Conservation (phyloP, 306 rosid species). For the Dalbergia cochinchinensis region DNA sequence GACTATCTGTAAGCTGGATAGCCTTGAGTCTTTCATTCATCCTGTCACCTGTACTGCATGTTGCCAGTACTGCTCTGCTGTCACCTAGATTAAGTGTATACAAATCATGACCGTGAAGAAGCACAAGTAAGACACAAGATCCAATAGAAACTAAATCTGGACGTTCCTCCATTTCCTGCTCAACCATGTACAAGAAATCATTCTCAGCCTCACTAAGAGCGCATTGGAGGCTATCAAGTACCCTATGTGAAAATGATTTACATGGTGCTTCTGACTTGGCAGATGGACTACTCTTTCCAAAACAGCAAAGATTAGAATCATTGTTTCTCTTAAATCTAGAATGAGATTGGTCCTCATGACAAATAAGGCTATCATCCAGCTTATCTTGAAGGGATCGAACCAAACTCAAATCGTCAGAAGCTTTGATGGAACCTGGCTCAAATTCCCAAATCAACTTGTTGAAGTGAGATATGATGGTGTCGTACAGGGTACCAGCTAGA, state of each 20-base stretch:
- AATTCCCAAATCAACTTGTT: constrained; percentile 67
- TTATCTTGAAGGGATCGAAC: constrained; percentile 52
- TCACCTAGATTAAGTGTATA: constrained; percentile 92
- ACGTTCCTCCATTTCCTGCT: constrained; percentile 96
- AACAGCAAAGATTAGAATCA: constrained; percentile 41
- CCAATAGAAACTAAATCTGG: constrained; percentile 96
- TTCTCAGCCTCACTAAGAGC: constrained; percentile 85
- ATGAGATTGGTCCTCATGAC: constrained; percentile 44
- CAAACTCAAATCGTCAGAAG: constrained; percentile 43
- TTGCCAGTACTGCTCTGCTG: constrained; percentile 93
- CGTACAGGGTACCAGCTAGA: constrained; percentile 94
- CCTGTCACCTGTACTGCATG: constrained; percentile 45
- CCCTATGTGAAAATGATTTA: constrained; percentile 61
- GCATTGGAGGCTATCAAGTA: constrained; percentile 77
- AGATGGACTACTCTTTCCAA: constrained; percentile 46
- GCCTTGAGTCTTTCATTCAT: constrained; percentile 62
- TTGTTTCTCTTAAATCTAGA: constrained; percentile 28
- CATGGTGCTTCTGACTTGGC: constrained; percentile 40
- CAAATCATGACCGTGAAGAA: constrained; percentile 87
- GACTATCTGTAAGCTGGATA: constrained; percentile 90
- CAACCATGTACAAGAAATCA: constrained; percentile 97
- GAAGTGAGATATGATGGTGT: constrained; percentile 75
- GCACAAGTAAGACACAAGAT: constrained; percentile 89
- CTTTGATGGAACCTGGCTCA: constrained; percentile 51
- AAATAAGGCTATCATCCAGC: constrained; percentile 44